Percentiles rank a stretch among this genome's conserved stretches.
phyloP scores from a whole-genome alignment of 2,329 filamentous ascomycete genomes.

The Canariomyces notabilis region DNA sequence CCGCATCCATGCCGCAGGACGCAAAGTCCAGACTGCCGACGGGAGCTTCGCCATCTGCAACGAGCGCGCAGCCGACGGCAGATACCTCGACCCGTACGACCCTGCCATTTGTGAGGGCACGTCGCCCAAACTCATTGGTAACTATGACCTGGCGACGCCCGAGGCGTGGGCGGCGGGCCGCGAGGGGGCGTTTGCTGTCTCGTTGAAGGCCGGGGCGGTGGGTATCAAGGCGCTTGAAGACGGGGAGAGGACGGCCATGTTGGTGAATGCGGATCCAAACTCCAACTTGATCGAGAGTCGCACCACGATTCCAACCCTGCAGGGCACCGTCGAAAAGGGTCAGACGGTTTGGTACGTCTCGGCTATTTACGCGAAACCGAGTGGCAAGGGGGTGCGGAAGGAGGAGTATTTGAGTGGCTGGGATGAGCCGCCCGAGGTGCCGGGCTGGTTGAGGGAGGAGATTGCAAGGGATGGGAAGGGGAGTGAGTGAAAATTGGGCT shows the following conservation, averaged over 20 bases:
- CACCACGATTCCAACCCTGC: slow-evolving; percentile 66
- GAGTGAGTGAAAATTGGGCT: no score
- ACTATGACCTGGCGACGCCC: slow-evolving; percentile 53
- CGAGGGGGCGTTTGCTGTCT: slow-evolving; percentile 52
- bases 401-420: slow-evolving; percentile 55
- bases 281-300: slow-evolving; percentile 69
- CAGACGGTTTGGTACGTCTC: slow-evolving; percentile 62
- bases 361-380: slow-evolving; percentile 66
- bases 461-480: slow-evolving; percentile 30
- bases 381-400: slow-evolving; percentile 46
- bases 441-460: slow-evolving; percentile 54
- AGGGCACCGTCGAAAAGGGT: slow-evolving; percentile 54
- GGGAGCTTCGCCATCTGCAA: slow-evolving; percentile 68
- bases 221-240: slow-evolving; percentile 49
- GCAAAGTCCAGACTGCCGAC: slow-evolving; percentile 66
- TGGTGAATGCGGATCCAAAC: slow-evolving; percentile 74
- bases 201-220: slow-evolving; percentile 43
- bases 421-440: slow-evolving; percentile 53
- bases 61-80: slow-evolving; percentile 42
- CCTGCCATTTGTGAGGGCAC: slow-evolving; percentile 44
- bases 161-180: slow-evolving; percentile 48
- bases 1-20: slow-evolving; percentile 52
- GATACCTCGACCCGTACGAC: slow-evolving; percentile 48
- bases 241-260: slow-evolving; percentile 50
- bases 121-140: slow-evolving; percentile 51